Conservation (phyloP, 2,329 filamentous ascomycete species). For the Magnaporthiopsis rhizophila region DNA sequence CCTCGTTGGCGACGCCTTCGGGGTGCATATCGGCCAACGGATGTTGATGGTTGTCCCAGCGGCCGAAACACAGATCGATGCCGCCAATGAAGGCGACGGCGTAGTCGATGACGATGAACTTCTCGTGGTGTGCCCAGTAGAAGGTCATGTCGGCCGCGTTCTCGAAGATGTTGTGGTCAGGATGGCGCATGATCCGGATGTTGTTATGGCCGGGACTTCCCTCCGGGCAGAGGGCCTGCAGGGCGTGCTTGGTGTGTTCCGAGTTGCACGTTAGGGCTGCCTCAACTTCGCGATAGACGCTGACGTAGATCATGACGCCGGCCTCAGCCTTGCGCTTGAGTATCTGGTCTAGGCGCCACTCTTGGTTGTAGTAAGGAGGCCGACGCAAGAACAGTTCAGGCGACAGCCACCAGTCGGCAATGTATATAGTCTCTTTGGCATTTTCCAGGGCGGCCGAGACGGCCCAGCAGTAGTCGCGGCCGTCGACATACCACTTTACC, state of each 20-base stretch:
- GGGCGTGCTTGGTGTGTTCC: slow-evolving; percentile 80
- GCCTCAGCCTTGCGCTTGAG: slow-evolving; percentile 84
- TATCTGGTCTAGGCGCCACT: slow-evolving; percentile 80
- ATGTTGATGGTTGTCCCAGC: slow-evolving; percentile 87
- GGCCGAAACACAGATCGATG: slow-evolving; percentile 88
- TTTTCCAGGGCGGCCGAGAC: slow-evolving; percentile 84
- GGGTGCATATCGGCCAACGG: slow-evolving; percentile 82
- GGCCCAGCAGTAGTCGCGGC: slow-evolving; percentile 89
- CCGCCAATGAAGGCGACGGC: slow-evolving; percentile 87
- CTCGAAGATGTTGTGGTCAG: slow-evolving; percentile 90
- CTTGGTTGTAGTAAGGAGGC: slow-evolving; percentile 72
- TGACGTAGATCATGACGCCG: slow-evolving; percentile 89
- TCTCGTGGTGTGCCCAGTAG: slow-evolving; percentile 97
- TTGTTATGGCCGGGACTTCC: slow-evolving; percentile 79
- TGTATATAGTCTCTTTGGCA: slow-evolving; percentile 90
- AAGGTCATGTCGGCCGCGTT: slow-evolving; percentile 95
- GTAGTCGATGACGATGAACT: slow-evolving; percentile 94
- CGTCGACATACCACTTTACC: slow-evolving; percentile 96
- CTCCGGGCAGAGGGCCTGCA: slow-evolving; percentile 71
- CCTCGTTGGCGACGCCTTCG: slow-evolving; percentile 68
- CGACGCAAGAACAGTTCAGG: slow-evolving; percentile 80
- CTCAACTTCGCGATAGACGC: slow-evolving; percentile 84
- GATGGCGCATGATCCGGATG: slow-evolving; percentile 82
- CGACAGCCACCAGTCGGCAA: slow-evolving; percentile 94
- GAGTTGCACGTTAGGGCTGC: slow-evolving; percentile 87